Percentiles rank a stretch among this genome's conserved stretches.
phyloP scores from a whole-genome alignment of 352 stramenopile species.

The Phytophthora macrochlamydospora region DNA sequence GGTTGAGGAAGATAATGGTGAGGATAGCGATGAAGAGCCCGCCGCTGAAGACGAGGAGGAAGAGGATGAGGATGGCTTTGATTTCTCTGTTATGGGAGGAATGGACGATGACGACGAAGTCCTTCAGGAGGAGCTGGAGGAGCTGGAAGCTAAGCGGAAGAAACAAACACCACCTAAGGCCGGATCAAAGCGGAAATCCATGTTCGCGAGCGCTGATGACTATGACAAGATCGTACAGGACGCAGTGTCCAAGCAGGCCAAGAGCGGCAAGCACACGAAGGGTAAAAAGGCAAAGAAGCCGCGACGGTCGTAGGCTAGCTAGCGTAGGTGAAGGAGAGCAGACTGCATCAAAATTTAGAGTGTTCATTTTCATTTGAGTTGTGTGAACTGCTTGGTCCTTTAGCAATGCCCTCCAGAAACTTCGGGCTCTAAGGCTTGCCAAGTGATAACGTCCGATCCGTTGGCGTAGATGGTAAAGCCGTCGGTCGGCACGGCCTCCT shows the following conservation, averaged over 20 bases:
- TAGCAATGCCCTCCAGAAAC: conserved; percentile 18
- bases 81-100: conserved; percentile 55
- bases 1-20: conserved; percentile 32
- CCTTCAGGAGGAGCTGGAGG: conserved; percentile 43
- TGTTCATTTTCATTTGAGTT: conserved; percentile 11
- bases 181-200: conserved; percentile 62
- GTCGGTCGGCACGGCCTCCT: conserved; percentile 34
- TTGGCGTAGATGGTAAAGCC: conserved; percentile 57
- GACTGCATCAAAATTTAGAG: conserved; percentile 27
- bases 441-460: conserved; percentile 37
- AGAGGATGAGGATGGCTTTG: conserved; percentile 43
- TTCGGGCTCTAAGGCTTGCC: conserved; percentile 24
- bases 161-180: conserved; percentile 58
- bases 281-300: conserved; percentile 49
- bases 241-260: conserved; percentile 61
- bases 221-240: conserved; percentile 76
- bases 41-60: conserved; percentile 39
- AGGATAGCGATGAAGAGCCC: conserved; percentile 44
- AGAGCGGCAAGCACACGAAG: conserved; percentile 19
- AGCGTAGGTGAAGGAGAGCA: conserved; percentile 25
- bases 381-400: not conserved
- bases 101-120: conserved; percentile 50
- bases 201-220: conserved; percentile 80
- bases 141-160: conserved; percentile 47
- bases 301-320: conserved; percentile 26